A percentile compares a stretch with the other conserved stretches of the same genome.
Conservation (phyloP, 371 early-diverging fungal genomes). For the Apophysomyces ossiformis region DNA sequence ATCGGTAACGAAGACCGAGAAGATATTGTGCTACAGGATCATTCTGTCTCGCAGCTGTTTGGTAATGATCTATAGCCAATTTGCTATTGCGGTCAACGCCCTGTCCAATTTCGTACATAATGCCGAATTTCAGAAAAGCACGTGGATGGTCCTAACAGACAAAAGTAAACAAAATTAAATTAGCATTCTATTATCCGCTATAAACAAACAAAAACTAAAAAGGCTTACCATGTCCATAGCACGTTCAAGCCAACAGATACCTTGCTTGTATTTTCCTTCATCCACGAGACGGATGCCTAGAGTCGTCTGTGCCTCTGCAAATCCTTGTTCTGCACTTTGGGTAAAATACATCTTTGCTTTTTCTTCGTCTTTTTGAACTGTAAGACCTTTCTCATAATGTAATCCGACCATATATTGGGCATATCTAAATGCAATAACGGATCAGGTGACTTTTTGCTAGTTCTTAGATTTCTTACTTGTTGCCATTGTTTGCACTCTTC, state of each 20-base stretch:
- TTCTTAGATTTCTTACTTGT: conserved; percentile 23
- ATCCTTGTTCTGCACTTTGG: conserved; percentile 47
- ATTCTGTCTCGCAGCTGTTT: conserved; percentile 35
- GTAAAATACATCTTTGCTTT: conserved; percentile 34
- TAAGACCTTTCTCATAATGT: conserved; percentile 27
- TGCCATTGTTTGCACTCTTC: conserved; percentile 32
- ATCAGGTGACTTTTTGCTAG: background rate
- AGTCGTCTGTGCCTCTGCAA: conserved; percentile 44
- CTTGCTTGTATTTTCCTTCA: conserved; percentile 32
- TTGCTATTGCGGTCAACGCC: conserved; percentile 29
- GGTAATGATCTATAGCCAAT: conserved; percentile 36
- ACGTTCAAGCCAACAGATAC: conserved; percentile 41
- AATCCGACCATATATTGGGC: conserved; percentile 33
- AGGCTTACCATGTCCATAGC: conserved; percentile 42
- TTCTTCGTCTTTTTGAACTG: conserved; percentile 21
- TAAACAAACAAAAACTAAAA: conserved; percentile 10
- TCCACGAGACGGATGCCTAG: conserved; percentile 36
- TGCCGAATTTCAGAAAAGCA: conserved; percentile 43
- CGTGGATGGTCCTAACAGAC: conserved; percentile 38
- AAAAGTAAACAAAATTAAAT: background rate
- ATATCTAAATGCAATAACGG: conserved; percentile 20
- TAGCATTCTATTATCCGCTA: background rate
- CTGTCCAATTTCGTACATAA: conserved; percentile 45
- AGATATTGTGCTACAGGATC: conserved; percentile 38
- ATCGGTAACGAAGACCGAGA: conserved; percentile 44